These are phyloP conservation scores for Mortierella sp. DNA, from an alignment of 371 early-diverging fungal species.

Conservation along the genomic window DNA sequence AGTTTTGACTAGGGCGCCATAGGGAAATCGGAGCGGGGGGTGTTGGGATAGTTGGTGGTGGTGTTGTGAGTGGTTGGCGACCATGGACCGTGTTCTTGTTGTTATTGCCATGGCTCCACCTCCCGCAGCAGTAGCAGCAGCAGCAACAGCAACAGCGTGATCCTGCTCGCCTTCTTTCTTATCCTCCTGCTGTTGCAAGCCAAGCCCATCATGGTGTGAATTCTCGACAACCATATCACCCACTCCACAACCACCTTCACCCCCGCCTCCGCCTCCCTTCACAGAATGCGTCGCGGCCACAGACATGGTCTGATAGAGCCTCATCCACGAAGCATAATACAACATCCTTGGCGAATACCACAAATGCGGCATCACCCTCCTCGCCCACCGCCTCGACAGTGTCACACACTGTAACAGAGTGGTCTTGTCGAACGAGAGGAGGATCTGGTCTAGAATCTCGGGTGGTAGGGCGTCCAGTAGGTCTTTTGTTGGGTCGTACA, in stretches of 20 bases:
- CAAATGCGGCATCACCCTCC: slow-evolving; percentile 35
- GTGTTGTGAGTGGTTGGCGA: background rate
- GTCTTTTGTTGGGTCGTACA: slow-evolving; percentile 13
- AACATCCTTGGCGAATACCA: slow-evolving; percentile 43
- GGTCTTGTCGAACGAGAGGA: slow-evolving; percentile 7
- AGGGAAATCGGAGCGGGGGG: background rate
- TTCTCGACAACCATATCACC: background rate
- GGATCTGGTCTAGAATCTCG: slow-evolving; percentile 38
- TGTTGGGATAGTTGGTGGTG: background rate
- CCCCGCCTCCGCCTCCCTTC: background rate
- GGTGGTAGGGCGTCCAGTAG: slow-evolving; percentile 32
- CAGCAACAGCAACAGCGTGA: too few species aligned
- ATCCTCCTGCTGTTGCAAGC: background rate
- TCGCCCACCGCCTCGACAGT: slow-evolving; percentile 40
- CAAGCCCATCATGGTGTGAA: background rate
- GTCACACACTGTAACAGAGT: slow-evolving; percentile 23
- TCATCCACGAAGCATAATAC: slow-evolving; percentile 53
- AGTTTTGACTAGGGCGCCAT: slow-evolving; percentile 22
- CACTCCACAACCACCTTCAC: background rate
- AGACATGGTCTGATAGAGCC: slow-evolving; percentile 21
- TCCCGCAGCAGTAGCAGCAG: background rate
- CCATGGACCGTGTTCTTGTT: background rate
- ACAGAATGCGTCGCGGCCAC: background rate
- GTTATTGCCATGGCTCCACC: background rate
- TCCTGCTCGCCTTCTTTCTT: background rate